Evolutionary conservation across 441 rosid species (phyloP).

Genomic region (Erodium texanum): DNA sequence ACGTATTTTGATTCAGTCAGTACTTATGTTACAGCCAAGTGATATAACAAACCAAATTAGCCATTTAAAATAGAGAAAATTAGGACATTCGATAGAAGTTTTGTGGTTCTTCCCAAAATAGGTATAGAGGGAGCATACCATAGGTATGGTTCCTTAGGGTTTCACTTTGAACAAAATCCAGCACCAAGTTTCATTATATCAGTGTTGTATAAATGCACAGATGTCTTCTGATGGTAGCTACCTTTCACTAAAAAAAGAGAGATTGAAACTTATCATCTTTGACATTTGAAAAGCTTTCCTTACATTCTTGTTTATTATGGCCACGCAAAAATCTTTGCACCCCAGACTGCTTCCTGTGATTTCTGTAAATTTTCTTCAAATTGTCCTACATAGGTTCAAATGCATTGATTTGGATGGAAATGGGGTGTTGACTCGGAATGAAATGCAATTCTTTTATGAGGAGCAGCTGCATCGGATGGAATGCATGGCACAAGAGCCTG

Average conservation of each 20-base stretch:
- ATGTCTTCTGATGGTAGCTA: not conserved
- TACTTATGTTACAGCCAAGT: not conserved
- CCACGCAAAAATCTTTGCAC: not conserved
- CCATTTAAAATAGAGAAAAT: not conserved
- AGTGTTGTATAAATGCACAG: not conserved
- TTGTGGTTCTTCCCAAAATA: not conserved
- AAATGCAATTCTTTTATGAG: conserved; percentile 54
- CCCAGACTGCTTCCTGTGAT: not conserved
- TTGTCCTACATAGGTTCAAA: conserved; percentile 38
- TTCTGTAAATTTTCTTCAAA: not conserved
- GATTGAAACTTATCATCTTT: not conserved
- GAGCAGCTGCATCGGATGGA: conserved; percentile 70
- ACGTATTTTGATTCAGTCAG: not conserved
- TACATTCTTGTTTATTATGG: not conserved
- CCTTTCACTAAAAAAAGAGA: not conserved
- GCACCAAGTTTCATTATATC: not conserved
- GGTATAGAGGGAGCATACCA: not conserved
- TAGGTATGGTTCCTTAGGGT: not conserved
- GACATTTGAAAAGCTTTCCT: not conserved
- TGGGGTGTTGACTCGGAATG: conserved; percentile 49
- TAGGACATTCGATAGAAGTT: not conserved
- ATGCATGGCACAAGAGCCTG: conserved; percentile 53
- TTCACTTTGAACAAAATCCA: not conserved
- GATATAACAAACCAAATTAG: not conserved
- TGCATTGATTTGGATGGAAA: conserved; percentile 61